Percentiles rank a stretch among this genome's conserved stretches.
These are phyloP conservation scores for Alternaria tenuissima DNA, from an alignment of 2,329 filamentous ascomycete species.

Conservation along the genomic window DNA sequence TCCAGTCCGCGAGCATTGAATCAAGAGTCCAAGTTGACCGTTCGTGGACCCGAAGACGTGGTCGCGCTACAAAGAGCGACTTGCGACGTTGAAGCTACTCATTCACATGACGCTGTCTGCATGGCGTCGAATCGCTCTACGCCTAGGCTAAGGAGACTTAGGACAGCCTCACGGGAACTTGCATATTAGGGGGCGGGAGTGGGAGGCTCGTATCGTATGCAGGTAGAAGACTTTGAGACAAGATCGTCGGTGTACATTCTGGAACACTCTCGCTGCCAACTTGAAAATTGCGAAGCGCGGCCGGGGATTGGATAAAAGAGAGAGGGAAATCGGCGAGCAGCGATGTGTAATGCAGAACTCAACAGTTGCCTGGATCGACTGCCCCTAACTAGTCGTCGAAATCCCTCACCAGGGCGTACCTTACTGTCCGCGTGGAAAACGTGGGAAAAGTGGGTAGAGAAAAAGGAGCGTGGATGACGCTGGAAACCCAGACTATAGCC, in stretches of 20 bases:
- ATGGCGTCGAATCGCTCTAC: not conserved
- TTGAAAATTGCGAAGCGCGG: conserved; percentile 7
- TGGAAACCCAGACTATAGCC: conserved; percentile 3
- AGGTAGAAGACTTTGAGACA: conserved; percentile 2
- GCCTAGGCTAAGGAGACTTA: conserved; percentile 3
- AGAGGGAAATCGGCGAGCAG: not conserved
- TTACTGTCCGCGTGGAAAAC: conserved; percentile 1
- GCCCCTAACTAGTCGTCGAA: not conserved
- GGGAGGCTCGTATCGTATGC: conserved; percentile 12
- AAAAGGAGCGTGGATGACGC: conserved; percentile 12
- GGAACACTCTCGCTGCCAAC: not conserved
- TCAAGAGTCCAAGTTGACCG: conserved; percentile 1
- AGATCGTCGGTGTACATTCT: conserved; percentile 10
- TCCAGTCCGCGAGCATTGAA: conserved; percentile 14
- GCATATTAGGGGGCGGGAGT: conserved; percentile 19
- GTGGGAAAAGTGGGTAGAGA: conserved; percentile 10
- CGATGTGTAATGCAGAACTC: not conserved
- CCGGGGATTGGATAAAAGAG: not conserved
- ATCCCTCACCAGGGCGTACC: conserved; percentile 3
- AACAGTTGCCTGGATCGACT: not conserved
- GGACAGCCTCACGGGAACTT: conserved; percentile 14
- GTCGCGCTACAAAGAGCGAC: conserved; percentile 14
- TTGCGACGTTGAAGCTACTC: conserved; percentile 1
- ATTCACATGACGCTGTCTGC: conserved; percentile 1
- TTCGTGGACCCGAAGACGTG: conserved; percentile 21